phyloP scores from a whole-genome alignment of 148 eudicot genomes.

The Persicaria maculosa region DNA sequence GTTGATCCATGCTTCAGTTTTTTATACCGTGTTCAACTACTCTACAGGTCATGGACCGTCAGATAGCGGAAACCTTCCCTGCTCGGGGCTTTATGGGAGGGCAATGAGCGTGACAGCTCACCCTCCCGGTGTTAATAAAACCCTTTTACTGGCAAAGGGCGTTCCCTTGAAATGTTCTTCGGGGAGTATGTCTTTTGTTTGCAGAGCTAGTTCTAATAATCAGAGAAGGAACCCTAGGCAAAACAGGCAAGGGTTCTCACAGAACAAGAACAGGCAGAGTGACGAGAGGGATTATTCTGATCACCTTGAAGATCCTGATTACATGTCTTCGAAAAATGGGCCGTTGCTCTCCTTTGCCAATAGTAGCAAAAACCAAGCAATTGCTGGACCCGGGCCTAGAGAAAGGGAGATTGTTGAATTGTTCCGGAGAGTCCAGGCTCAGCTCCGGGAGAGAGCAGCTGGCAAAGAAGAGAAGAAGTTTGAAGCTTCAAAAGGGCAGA shows the following conservation, averaged over 20 bases:
- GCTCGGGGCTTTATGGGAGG: slow-evolving; percentile 53
- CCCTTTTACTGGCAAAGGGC: slow-evolving; percentile 24
- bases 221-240: slow-evolving; percentile 70
- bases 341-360: slow-evolving; percentile 44
- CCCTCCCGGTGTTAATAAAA: slow-evolving; percentile 27
- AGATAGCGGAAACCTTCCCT: slow-evolving; percentile 50
- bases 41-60: slow-evolving; percentile 49
- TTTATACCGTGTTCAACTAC: background rate
- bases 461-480: slow-evolving; percentile 63
- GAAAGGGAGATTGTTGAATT: slow-evolving; percentile 82
- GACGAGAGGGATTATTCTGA: slow-evolving; percentile 67
- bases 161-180: slow-evolving; percentile 28
- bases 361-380: slow-evolving; percentile 43
- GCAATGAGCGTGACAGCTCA: slow-evolving; percentile 30
- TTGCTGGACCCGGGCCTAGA: slow-evolving; percentile 65
- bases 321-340: slow-evolving; percentile 65
- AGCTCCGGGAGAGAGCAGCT: slow-evolving; percentile 64
- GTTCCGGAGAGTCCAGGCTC: slow-evolving; percentile 69
- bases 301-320: slow-evolving; percentile 58
- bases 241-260: slow-evolving; percentile 55
- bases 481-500: slow-evolving; percentile 43
- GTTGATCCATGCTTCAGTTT: slow-evolving; percentile 8
- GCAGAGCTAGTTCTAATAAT: slow-evolving; percentile 52
- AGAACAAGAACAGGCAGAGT: slow-evolving; percentile 49
- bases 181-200: slow-evolving; percentile 35